Evolutionary conservation across 1,284 basidiomycete genomes (phyloP), one percentile per base, ranked within the genome.

Genomic region (Trichosporon sp.): DNA sequence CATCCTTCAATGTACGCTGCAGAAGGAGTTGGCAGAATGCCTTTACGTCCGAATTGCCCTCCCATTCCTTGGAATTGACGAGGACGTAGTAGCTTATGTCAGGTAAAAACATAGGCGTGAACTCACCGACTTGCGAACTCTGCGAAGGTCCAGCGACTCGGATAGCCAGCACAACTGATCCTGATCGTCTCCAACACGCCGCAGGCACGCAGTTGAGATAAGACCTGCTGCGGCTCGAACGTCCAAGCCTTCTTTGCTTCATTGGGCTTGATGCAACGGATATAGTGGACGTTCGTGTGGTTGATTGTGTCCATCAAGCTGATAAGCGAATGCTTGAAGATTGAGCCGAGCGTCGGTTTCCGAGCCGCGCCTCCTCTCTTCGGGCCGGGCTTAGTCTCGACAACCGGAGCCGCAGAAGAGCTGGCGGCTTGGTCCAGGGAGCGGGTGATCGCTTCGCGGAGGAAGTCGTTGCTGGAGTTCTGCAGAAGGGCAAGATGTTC

Each of bases 201-300:
- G 84, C 97, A 99, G 69, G 97, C 97, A 62, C 97, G 89, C 44
- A 99, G 86, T 81, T 99, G 97, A 35, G 93, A 91, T 47, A 99
- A 85, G 18, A 99, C 96, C 81, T 98, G 95, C 75, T 96, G 93
- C 29, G 96, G 93, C 68, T 93, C 90, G 77, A 98, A 95, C 80
- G 95, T 92, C 97, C 97, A 99, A 23, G 97, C 95, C 70, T 87
- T 89, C 85, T 99, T 99, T 72, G 89, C 87, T 79, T 99, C 97
- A 81, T 99, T 99, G 1, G 97, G 97, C 83, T 99, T 99, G 87
- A 99, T 99, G 83, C 97, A 99, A 66, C 97, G 90, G 77, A 99
- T 99, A 81, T 99, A 99, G 82, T 99, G 97, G 1, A 98, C 97
- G 77, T 99, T 98, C 25, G 97, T 99, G 72, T 93, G 91, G 77